Conservation (phyloP, 495 filamentous ascomycete genomes). For the Aspergillus incahuasiensis region DNA sequence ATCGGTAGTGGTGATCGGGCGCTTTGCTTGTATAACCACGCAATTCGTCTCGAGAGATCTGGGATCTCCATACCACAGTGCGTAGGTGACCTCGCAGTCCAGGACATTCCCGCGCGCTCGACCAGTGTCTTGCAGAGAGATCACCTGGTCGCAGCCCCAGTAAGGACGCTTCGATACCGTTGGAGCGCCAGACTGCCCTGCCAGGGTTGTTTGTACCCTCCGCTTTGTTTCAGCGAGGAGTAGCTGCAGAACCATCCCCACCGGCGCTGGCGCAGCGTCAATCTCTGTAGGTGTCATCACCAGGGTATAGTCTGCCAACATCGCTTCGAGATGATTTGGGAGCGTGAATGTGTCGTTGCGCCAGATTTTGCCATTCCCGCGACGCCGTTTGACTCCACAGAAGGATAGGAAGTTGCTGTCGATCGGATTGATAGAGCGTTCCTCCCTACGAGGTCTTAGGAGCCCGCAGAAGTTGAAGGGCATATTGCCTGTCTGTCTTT, state of each 20-base stretch:
- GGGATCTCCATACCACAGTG: constrained; percentile 1
- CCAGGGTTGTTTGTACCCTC: not conserved
- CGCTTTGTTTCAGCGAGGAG: constrained; percentile 1
- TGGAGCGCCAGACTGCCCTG: not conserved
- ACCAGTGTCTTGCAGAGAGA: not conserved
- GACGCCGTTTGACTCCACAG: not conserved
- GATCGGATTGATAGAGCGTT: not conserved
- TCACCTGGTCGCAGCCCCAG: not conserved
- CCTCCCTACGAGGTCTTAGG: not conserved
- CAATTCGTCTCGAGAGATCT: not conserved
- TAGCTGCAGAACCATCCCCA: not conserved
- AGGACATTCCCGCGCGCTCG: not conserved
- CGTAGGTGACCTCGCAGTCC: not conserved
- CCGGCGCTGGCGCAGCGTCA: not conserved
- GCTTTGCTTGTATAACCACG: not conserved
- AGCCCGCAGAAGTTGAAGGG: not conserved
- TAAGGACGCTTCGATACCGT: not conserved
- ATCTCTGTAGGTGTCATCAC: not conserved
- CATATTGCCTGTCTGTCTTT: not conserved
- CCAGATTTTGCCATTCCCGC: not conserved
- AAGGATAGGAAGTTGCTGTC: not conserved
- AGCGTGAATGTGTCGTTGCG: constrained; percentile 1
- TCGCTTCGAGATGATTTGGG: not conserved
- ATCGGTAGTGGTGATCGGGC: not conserved
- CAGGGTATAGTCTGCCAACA: not conserved